Evolutionary conservation across 2,329 filamentous ascomycete species (phyloP).

Genomic region (Aspergillus spinulosporus): DNA sequence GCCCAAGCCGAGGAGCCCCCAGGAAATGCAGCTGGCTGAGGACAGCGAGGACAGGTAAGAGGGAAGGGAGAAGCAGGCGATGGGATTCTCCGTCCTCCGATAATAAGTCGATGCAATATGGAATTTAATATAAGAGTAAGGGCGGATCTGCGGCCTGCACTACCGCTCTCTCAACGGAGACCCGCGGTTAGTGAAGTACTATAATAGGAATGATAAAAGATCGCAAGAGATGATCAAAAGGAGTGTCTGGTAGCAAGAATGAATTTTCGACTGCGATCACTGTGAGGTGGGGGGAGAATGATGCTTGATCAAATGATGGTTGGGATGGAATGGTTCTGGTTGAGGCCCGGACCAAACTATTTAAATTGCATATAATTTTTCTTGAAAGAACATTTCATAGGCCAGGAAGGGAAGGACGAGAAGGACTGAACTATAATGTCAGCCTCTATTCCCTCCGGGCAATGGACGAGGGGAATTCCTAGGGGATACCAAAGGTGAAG

Average conservation of each 20-base stretch:
- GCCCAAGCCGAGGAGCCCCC: constrained; percentile 14
- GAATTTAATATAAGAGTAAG: constrained; percentile 3
- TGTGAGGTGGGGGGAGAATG: constrained; percentile 15
- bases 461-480: background rate
- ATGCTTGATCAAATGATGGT: background rate
- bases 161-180: constrained; percentile 4
- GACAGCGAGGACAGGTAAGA: constrained; percentile 7
- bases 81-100: constrained; percentile 8
- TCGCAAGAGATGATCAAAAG: background rate
- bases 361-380: background rate
- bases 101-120: constrained; percentile 1
- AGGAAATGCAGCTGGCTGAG: constrained; percentile 7
- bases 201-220: background rate
- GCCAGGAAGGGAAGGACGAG: constrained; percentile 5
- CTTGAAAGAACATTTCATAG: background rate
- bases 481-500: background rate
- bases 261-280: background rate
- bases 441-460: background rate
- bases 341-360: constrained; percentile 3
- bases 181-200: background rate
- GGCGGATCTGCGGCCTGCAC: constrained; percentile 8
- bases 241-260: background rate
- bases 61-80: constrained; percentile 2
- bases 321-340: background rate
- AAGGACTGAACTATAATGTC: background rate